Conservation (phyloP, 169 alveolate species). For the Cryptosporidium sp. region DNA sequence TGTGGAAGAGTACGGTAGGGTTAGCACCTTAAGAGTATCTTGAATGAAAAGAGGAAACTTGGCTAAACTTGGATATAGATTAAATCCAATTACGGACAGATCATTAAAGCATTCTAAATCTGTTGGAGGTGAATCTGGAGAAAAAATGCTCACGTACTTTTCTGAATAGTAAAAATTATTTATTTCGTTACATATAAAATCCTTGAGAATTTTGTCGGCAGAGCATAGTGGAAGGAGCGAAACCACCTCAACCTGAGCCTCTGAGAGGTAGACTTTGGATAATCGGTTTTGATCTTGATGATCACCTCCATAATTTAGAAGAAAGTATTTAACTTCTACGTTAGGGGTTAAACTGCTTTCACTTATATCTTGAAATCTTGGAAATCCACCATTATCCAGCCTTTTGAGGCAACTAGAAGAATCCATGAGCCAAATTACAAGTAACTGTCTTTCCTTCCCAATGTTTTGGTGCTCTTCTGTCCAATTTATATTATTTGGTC, state of each 20-base stretch:
- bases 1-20: constrained; percentile 22
- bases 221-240: neutral
- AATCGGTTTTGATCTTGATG: neutral
- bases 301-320: neutral
- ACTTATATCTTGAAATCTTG: constrained; percentile 16
- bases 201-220: constrained; percentile 3
- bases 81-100: constrained; percentile 13
- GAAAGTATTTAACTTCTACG: constrained; percentile 30
- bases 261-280: neutral
- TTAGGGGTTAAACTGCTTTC: constrained; percentile 51
- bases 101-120: constrained; percentile 19
- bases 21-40: constrained; percentile 8
- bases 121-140: constrained; percentile 26
- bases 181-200: neutral
- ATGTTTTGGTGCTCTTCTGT: constrained; percentile 13
- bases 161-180: constrained; percentile 3
- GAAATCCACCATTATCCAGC: constrained; percentile 5
- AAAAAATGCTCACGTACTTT: neutral
- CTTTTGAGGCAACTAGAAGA: neutral
- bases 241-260: neutral
- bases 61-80: constrained; percentile 21
- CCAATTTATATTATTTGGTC: neutral
- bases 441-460: constrained; percentile 36
- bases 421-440: constrained; percentile 34
- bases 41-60: constrained; percentile 24